Conservation (phyloP, 345 rosid species). For the Erucastrum elatum region DNA sequence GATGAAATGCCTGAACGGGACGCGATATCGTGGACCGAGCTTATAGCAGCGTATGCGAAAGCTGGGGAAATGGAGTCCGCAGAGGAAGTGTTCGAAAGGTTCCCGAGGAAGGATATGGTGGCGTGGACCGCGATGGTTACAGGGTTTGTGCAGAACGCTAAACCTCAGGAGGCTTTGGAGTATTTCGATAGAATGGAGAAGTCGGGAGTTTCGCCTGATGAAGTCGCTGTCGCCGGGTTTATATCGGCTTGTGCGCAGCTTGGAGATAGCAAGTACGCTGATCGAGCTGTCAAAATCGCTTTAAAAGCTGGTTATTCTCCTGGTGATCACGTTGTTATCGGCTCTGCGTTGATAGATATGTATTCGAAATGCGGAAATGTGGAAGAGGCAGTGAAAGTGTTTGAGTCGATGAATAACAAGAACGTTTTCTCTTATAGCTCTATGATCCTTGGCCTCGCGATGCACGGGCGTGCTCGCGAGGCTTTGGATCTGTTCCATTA, state of each 20-base stretch:
- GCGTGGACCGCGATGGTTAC: constrained; percentile 84
- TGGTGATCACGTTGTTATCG: constrained; percentile 51
- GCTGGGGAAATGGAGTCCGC: constrained; percentile 63
- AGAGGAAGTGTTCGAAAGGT: constrained; percentile 43
- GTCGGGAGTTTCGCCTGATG: constrained; percentile 51
- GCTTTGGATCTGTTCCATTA: constrained; percentile 62
- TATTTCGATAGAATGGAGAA: constrained; percentile 63
- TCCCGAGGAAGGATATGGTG: constrained; percentile 61
- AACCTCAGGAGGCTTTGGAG: constrained; percentile 66
- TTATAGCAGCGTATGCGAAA: constrained; percentile 60
- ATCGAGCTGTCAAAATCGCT: constrained; percentile 51
- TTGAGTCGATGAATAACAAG: constrained; percentile 52
- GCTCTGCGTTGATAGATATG: constrained; percentile 83
- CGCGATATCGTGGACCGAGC: constrained; percentile 64
- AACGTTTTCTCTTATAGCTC: constrained; percentile 81
- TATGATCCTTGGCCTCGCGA: constrained; percentile 79
- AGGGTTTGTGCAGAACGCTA: constrained; percentile 68
- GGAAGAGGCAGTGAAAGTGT: constrained; percentile 61
- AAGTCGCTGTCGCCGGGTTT: constrained; percentile 57
- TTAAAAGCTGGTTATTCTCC: constrained; percentile 43
- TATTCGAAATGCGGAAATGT: constrained; percentile 78
- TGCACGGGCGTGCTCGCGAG: constrained; percentile 65
- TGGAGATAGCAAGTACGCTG: constrained; percentile 57
- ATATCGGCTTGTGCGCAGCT: constrained; percentile 85
- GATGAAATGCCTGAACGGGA: constrained; percentile 71